A percentile compares a stretch with the other conserved stretches of the same genome.
Evolutionary conservation across 2,329 filamentous ascomycete species (phyloP).

Genomic region (Colletotrichum sp.): DNA sequence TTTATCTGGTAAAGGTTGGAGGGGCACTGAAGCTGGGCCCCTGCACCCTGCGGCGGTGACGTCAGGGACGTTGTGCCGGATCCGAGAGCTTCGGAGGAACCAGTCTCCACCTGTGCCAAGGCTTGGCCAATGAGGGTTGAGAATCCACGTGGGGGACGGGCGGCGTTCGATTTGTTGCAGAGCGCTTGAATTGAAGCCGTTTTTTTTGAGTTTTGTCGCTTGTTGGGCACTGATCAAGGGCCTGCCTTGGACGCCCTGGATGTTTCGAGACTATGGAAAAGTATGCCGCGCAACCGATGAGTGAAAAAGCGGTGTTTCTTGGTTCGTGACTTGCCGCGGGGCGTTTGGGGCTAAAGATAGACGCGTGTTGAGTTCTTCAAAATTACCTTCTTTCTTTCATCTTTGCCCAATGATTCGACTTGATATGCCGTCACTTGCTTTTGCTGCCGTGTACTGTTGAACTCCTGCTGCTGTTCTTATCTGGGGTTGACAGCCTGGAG

Average conservation of each 20-base stretch:
- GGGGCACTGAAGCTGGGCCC: background rate
- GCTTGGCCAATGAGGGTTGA: background rate
- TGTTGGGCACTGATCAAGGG: background rate
- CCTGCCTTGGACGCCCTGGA: background rate
- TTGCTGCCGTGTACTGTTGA: background rate
- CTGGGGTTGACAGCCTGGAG: background rate
- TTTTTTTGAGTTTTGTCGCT: background rate
- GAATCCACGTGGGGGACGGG: background rate
- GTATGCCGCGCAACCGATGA: background rate
- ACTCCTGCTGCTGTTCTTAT: background rate
- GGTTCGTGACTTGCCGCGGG: background rate
- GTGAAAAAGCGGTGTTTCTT: background rate
- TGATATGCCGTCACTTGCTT: background rate
- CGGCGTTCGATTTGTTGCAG: constrained; percentile 1
- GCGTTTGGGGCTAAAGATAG: background rate
- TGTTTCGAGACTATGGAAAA: background rate
- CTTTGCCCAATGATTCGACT: background rate
- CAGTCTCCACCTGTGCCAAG: background rate
- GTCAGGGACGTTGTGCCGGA: background rate
- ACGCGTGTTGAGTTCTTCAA: background rate
- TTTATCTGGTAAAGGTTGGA: background rate
- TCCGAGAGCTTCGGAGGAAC: background rate
- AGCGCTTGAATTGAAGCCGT: background rate
- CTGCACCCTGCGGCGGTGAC: background rate
- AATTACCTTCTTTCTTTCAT: background rate